Conservation (phyloP, 148 eudicot species). For the Simmondsia chinensis region DNA sequence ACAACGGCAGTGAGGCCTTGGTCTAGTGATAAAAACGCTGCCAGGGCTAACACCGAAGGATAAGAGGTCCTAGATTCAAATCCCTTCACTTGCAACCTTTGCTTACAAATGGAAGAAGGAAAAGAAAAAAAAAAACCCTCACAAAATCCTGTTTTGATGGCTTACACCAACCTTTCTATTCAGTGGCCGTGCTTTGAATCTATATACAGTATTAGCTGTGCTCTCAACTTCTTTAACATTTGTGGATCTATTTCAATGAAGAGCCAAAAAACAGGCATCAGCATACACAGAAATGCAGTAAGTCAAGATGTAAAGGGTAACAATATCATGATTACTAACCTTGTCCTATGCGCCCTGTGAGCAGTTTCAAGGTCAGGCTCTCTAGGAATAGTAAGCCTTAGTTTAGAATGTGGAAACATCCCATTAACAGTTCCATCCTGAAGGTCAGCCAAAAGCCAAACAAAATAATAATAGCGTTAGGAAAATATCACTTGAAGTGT, state of each 20-base stretch:
- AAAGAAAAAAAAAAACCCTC: not conserved
- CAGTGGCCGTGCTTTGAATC: constrained; percentile 76
- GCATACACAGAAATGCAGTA: not conserved
- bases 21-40: too few relatives aligned
- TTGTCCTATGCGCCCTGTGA: constrained; percentile 58
- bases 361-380: constrained; percentile 84
- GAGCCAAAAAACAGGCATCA: not conserved
- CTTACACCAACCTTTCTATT: constrained; percentile 54
- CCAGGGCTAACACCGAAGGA: too few relatives aligned
- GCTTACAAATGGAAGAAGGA: too few relatives aligned
- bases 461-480: not conserved
- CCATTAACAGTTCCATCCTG: constrained; percentile 42
- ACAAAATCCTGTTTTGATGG: not conserved
- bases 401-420: constrained; percentile 21
- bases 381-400: constrained; percentile 68
- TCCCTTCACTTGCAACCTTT: too few relatives aligned
- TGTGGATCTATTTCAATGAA: constrained; percentile 39
- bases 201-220: constrained; percentile 22
- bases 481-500: not conserved
- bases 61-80: too few relatives aligned
- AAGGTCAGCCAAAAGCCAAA: constrained; percentile 8
- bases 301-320: not conserved
- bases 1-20: too few relatives aligned
- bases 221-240: constrained; percentile 27
- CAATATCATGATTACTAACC: constrained; percentile 28